Evolutionary conservation across 2,329 filamentous ascomycete genomes (phyloP).

Genomic region (Ophiostoma piceae): DNA sequence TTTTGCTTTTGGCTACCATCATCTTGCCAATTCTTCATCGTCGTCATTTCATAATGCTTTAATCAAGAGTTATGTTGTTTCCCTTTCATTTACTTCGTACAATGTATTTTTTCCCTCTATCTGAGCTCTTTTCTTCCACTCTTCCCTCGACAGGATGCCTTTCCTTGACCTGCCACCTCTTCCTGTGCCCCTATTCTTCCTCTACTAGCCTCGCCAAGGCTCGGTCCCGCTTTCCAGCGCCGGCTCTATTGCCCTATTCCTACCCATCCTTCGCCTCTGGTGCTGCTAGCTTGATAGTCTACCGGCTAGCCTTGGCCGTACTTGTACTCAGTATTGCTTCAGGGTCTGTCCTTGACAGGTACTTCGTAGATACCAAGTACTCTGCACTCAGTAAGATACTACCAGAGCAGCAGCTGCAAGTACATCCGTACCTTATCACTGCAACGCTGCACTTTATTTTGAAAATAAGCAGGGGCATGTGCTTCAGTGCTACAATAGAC

Average conservation of each 20-base stretch:
- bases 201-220: not conserved
- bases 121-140: not conserved
- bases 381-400: not conserved
- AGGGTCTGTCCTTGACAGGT: not conserved
- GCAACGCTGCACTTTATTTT: not conserved
- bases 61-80: not conserved
- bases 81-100: too few relatives aligned
- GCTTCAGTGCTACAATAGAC: not conserved
- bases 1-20: not conserved
- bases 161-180: not conserved
- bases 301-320: not conserved
- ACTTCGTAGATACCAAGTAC: not conserved
- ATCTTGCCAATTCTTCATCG: not conserved
- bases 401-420: not conserved
- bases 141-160: not conserved
- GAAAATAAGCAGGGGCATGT: not conserved
- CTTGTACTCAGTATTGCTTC: not conserved
- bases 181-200: not conserved
- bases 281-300: too few relatives aligned
- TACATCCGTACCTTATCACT: not conserved
- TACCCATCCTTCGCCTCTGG: too few relatives aligned
- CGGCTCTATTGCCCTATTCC: not conserved
- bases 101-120: not conserved
- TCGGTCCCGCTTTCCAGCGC: conserved; percentile 4
- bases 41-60: not conserved